Evolutionary conservation across 2,329 filamentous ascomycete species (phyloP).

Genomic region (Alternaria infectoria): DNA sequence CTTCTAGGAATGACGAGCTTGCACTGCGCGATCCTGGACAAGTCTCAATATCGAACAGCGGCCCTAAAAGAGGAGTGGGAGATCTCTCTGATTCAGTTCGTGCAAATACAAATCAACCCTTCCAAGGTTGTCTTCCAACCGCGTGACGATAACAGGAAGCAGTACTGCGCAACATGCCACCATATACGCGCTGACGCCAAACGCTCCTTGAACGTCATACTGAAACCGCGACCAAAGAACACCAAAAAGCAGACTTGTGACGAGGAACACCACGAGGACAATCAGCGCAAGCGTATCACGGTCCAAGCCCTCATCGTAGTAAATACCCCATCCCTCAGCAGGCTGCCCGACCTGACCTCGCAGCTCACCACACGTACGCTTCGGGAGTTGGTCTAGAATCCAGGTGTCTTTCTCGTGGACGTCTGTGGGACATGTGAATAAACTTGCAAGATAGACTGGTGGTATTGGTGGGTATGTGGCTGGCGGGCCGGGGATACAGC

Average conservation of each 20-base stretch:
- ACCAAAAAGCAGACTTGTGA: constrained; percentile 26
- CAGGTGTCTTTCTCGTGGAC: constrained; percentile 23
- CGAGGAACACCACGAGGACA: constrained; percentile 19
- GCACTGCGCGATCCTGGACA: background rate
- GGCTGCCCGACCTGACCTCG: constrained; percentile 21
- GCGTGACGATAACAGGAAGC: background rate
- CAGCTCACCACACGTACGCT: constrained; percentile 26
- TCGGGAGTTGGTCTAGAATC: constrained; percentile 32
- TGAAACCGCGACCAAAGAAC: constrained; percentile 28
- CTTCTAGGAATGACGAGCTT: background rate
- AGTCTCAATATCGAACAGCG: background rate
- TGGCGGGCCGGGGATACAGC: constrained; percentile 26
- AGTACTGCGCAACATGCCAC: background rate
- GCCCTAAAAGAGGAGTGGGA: background rate
- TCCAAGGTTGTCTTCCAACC: background rate
- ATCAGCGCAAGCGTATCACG: constrained; percentile 15
- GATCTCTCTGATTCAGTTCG: background rate
- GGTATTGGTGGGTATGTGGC: constrained; percentile 26
- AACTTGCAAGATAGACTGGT: constrained; percentile 25
- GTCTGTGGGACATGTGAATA: constrained; percentile 25
- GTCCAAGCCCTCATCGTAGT: constrained; percentile 32
- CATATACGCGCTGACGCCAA: constrained; percentile 25
- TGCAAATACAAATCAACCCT: background rate
- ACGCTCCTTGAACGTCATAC: constrained; percentile 34
- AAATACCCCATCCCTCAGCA: constrained; percentile 38